phyloP scores from a whole-genome alignment of 2,329 filamentous ascomycete species.

The Paecilomyces sp. region DNA sequence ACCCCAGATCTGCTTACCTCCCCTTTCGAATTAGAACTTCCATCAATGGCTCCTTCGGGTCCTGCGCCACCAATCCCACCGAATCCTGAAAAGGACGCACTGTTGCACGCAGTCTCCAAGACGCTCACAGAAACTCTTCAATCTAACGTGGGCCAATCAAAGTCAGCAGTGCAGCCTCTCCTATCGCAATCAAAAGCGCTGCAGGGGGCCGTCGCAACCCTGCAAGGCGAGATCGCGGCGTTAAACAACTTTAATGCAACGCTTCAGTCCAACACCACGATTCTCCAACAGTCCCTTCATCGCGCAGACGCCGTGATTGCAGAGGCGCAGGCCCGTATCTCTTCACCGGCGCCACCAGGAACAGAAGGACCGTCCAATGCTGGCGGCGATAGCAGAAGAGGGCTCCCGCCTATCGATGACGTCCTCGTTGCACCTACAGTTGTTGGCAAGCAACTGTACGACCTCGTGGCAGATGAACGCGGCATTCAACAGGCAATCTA shows the following conservation, averaged over 20 bases:
- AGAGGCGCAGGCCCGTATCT: slow-evolving; percentile 56
- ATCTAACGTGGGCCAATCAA: slow-evolving; percentile 63
- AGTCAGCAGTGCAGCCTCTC: slow-evolving; percentile 66
- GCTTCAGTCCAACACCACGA: slow-evolving; percentile 67
- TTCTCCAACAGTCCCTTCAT: slow-evolving; percentile 68
- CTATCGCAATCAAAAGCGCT: slow-evolving; percentile 74
- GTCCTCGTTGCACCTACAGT: slow-evolving; percentile 89
- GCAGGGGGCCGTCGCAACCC: slow-evolving; percentile 56
- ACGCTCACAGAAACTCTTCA: slow-evolving; percentile 63
- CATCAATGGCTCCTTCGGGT: slow-evolving; percentile 32
- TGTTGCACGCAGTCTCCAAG: slow-evolving; percentile 68
- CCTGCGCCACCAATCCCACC: slow-evolving; percentile 82
- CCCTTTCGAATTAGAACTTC: slow-evolving; percentile 53
- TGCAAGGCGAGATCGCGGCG: slow-evolving; percentile 67
- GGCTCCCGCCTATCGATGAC: slow-evolving; percentile 74
- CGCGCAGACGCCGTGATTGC: slow-evolving; percentile 74
- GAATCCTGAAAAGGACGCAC: slow-evolving; percentile 89
- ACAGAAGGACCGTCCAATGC: slow-evolving; percentile 10
- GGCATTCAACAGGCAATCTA: slow-evolving; percentile 83
- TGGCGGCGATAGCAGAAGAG: slow-evolving; percentile 26
- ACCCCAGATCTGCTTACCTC: slow-evolving; percentile 55
- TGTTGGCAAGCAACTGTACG: slow-evolving; percentile 87
- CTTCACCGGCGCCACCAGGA: slow-evolving; percentile 10
- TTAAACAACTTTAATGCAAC: slow-evolving; percentile 64
- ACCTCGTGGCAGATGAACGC: slow-evolving; percentile 78